Base-by-base conservation (phyloP, 2,329 filamentous ascomycete species). In the Arthroderma sp. region DNA sequence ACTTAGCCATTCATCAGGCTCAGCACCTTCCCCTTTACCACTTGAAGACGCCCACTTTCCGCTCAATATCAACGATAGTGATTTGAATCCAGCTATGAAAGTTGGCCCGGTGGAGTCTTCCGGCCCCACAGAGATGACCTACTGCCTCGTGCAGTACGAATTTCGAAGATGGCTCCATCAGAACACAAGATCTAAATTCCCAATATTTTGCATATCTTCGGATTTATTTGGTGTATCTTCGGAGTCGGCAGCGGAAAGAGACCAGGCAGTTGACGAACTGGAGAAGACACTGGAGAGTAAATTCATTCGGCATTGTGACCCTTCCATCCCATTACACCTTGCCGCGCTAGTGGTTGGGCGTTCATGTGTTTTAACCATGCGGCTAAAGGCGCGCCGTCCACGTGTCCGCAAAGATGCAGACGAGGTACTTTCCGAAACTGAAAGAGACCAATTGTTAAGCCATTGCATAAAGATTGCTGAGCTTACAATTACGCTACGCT, bases 61-160 rank as follows among this genome's bases (percentile, higher is more conserved):
- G 4, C 50, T 62, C 6, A 70, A 71, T 47, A 55, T 68, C 46
- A 60, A 68, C 40, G 68, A 71, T 50, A 57, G 53, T 7, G 65
- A 68, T 36, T 54, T 70, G 29, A 45, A 58, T 10, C 64, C 67
- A 3, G 59, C 62, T 1, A 68, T 64, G 48, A 63, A 55, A 4
- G 63, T 66, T 32, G 47, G 56, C n/a, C 69, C 72, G 0, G 50
- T 50, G 6, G 55, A 65, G 7, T 63, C 64, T 8, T 55, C 63
- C 38, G 69, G 70, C 0, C 61, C 65, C 8, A 72, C 72, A 1
- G 72, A 75, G 47, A 65, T 63, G 48, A 67, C 70, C 3, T 62
- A 63, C 45, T 58, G 53, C 44, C 50, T 63, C 29, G 64, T 73
- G 33, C 62, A 71, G 27, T 70, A 64, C 48, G 71, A 73, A 49